Evolutionary conservation across 2,329 filamentous ascomycete species (phyloP).

Genomic region (Ophiostoma perfectum): DNA sequence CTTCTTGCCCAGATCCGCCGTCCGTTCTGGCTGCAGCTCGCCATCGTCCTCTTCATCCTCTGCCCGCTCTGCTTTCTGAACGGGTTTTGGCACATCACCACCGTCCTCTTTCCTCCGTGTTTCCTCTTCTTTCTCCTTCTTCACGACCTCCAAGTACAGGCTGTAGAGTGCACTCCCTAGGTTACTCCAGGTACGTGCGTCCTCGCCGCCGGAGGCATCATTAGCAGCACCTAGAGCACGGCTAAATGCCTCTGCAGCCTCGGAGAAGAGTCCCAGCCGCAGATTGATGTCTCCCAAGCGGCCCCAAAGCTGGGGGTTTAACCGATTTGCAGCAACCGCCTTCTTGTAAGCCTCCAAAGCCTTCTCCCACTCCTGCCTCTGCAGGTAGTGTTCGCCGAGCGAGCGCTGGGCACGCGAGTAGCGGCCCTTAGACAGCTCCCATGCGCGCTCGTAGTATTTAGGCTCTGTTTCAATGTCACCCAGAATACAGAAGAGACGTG

Average conservation of each 20-base stretch:
- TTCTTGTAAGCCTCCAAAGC: slow-evolving; percentile 73
- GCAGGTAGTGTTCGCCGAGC: slow-evolving; percentile 71
- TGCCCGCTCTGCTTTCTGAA: background rate
- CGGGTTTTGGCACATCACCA: slow-evolving; percentile 29
- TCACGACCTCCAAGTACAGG: slow-evolving; percentile 52
- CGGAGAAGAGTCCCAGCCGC: slow-evolving; percentile 67
- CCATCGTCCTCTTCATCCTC: slow-evolving; percentile 26
- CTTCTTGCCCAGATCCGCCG: slow-evolving; percentile 30
- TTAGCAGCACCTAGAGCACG: slow-evolving; percentile 64
- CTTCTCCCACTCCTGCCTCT: slow-evolving; percentile 57
- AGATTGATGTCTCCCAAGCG: slow-evolving; percentile 83
- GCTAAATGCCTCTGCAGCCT: slow-evolving; percentile 77
- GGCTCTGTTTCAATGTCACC: slow-evolving; percentile 79
- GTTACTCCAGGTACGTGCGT: slow-evolving; percentile 93
- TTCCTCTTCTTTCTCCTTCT: slow-evolving; percentile 33
- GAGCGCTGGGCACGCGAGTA: slow-evolving; percentile 86
- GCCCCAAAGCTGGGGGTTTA: slow-evolving; percentile 83
- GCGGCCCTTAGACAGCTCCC: slow-evolving; percentile 73
- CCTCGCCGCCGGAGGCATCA: slow-evolving; percentile 67
- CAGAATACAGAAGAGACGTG: slow-evolving; percentile 85
- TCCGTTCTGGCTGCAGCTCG: slow-evolving; percentile 18
- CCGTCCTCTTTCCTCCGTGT: slow-evolving; percentile 29
- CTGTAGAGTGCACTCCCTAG: slow-evolving; percentile 77
- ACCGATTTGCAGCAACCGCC: slow-evolving; percentile 70
- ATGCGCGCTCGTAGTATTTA: slow-evolving; percentile 74